phyloP scores from a whole-genome alignment of 2,329 filamentous ascomycete species.

The Annulohypoxylon truncatum region DNA sequence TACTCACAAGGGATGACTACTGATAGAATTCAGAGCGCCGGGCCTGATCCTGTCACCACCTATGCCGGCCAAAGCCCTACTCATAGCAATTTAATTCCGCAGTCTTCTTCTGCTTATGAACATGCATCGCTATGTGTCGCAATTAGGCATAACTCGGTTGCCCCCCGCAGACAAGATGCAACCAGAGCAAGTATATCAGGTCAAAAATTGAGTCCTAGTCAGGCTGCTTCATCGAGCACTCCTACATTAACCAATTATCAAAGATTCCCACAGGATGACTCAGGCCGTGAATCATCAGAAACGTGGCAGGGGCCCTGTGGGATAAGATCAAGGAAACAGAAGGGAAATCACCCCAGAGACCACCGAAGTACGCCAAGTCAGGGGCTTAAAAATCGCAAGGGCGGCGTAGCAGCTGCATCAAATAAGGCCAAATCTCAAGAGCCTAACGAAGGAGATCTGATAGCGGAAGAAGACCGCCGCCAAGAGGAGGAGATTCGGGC shows the following conservation, averaged over 20 bases:
- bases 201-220: not conserved
- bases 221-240: not conserved
- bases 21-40: not conserved
- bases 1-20: slow-evolving; percentile 6
- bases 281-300: slow-evolving; percentile 16
- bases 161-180: not conserved
- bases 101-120: not conserved
- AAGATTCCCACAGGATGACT: slow-evolving; percentile 5
- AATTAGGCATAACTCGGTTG: not conserved
- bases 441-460: slow-evolving; percentile 41
- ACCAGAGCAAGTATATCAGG: not conserved
- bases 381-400: slow-evolving; percentile 24
- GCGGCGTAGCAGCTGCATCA: slow-evolving; percentile 15
- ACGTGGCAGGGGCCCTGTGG: not conserved
- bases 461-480: slow-evolving; percentile 46
- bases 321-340: slow-evolving; percentile 19
- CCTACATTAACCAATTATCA: not conserved
- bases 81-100: not conserved
- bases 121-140: not conserved
- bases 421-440: slow-evolving; percentile 28
- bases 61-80: not conserved
- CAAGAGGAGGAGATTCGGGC: slow-evolving; percentile 49
- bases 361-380: slow-evolving; percentile 14
- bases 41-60: not conserved
- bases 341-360: slow-evolving; percentile 13